Base-by-base conservation (phyloP, 345 rosid species). In the Sonneratia caseolaris region DNA sequence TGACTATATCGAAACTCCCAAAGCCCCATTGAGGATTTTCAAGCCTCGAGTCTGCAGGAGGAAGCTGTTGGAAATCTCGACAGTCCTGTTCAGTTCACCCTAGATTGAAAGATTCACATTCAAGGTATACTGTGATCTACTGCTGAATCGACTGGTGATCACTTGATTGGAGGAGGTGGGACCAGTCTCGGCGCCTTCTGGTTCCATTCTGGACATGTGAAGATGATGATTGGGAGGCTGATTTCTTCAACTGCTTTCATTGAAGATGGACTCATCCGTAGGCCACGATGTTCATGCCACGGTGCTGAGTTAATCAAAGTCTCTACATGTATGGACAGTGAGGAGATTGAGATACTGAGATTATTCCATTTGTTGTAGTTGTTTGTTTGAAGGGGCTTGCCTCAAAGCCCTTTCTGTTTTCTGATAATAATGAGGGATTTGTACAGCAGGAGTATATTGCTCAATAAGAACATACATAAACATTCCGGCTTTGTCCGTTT, bases 1-100 rank as follows among this genome's bases (percentile, higher is more conserved):
- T 0, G 86, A 76, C 10, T 90, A 82, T 1, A 68, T 82, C 16
- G 89, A 91, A 75, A 76, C 91, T 16, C 97, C 98, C 0, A 79
- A 86, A 0, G 96, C 97, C 5, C 98, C 93, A 6, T 18, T 49
- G 55, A 71, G 89, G 68, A 42, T 62, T 2, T 40, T 21, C 64
- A 83, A 78, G 79, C 72, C 81, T 0, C 76, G 75, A 70, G 56
- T 84, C 43, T 76, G 77, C 69, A 53, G 82, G 73, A 84, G 76
- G 62, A 82, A 78, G 19, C 77, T 90, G 0, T 71, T 88, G 0
- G 83, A 80, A 9, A 69, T 93, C 67, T 81, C 94, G 21, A 82
- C 83, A 18, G 83, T 87, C 11, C 76, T 91, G 75, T 91, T 91
- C 68, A 55, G 15, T 10, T 53, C 14, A 47, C 13, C 15, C 14